Evolutionary conservation across 441 rosid genomes (phyloP).

Genomic region (Geranium incanum): DNA sequence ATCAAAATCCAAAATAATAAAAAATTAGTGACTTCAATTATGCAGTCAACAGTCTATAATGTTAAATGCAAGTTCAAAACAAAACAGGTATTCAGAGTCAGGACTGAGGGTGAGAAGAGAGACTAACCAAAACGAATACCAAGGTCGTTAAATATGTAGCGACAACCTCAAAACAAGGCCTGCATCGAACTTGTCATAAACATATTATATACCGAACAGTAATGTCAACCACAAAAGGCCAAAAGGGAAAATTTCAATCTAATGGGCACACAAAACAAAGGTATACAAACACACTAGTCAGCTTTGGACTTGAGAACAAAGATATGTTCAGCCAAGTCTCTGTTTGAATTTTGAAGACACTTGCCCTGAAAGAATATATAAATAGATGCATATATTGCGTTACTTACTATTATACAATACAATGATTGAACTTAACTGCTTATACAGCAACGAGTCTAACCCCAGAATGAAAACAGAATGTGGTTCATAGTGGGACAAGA

Average conservation of each 20-base stretch:
- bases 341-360: neutral
- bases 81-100: neutral
- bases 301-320: neutral
- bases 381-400: neutral
- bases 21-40: neutral
- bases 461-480: conserved; percentile 7
- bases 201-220: conserved; percentile 2
- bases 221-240: neutral
- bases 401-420: conserved; percentile 10
- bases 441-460: neutral
- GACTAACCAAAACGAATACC: neutral
- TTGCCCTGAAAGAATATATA: conserved; percentile 3
- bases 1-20: neutral
- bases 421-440: neutral
- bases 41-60: neutral
- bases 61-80: neutral
- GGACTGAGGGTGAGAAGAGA: neutral
- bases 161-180: conserved; percentile 7
- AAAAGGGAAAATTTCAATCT: neutral
- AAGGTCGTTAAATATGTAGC: neutral
- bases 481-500: conserved; percentile 6
- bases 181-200: conserved; percentile 7
- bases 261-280: neutral
- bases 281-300: neutral
- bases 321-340: neutral